Evolutionary conservation across 129 eudicot species (phyloP).

Genomic region (Saussurea involucrata): DNA sequence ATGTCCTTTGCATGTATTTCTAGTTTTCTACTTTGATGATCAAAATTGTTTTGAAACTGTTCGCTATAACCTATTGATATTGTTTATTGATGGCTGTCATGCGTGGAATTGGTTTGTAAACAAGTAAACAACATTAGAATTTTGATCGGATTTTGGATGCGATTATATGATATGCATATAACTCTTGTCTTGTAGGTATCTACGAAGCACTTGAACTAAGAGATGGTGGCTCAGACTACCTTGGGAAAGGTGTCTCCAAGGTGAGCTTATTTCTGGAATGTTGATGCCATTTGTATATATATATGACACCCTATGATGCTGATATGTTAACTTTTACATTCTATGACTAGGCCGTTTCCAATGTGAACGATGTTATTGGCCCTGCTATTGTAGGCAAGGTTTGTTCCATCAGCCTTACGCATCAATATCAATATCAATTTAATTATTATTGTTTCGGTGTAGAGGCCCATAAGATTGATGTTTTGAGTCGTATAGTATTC

Average conservation of each 20-base stretch:
- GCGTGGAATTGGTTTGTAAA: not conserved
- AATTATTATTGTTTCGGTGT: not conserved
- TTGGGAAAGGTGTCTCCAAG: slow-evolving; percentile 97
- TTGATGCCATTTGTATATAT: not conserved
- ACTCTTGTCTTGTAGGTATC: slow-evolving; percentile 44
- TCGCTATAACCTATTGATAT: not conserved
- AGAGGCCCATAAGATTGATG: not conserved
- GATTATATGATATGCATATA: not conserved
- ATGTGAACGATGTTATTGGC: slow-evolving; percentile 75
- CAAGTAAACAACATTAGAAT: not conserved
- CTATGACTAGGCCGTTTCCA: slow-evolving; percentile 62
- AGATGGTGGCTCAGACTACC: slow-evolving; percentile 95
- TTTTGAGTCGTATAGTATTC: not conserved
- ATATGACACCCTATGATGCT: not conserved
- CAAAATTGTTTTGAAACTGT: not conserved
- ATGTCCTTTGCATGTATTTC: not conserved
- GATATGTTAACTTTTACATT: slow-evolving; percentile 12
- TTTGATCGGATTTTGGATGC: not conserved
- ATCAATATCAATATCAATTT: slow-evolving; percentile 1
- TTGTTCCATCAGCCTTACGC: slow-evolving; percentile 23
- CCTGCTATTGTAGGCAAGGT: slow-evolving; percentile 97
- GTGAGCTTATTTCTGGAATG: slow-evolving; percentile 20
- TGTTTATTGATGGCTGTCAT: not conserved
- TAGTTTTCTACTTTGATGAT: not conserved
- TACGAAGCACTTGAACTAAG: slow-evolving; percentile 96